phyloP scores from a whole-genome alignment of 106 monocot genomes.

The Platanthera guangdongensis region DNA sequence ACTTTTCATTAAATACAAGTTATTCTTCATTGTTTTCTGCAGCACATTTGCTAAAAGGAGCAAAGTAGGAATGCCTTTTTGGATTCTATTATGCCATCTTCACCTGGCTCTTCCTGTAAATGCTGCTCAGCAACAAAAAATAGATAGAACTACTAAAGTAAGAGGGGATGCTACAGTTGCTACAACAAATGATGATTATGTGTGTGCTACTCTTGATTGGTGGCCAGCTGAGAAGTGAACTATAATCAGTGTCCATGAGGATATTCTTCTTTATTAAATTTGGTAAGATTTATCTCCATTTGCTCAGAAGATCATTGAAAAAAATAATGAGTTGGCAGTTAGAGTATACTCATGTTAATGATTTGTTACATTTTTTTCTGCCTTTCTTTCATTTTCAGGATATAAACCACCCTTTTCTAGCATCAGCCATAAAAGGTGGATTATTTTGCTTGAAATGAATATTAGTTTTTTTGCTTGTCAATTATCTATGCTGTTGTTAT shows the following conservation, averaged over 20 bases:
- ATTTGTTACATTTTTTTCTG: background rate
- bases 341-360: background rate
- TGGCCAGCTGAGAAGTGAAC: conserved; percentile 93
- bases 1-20: background rate
- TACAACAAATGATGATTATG: conserved; percentile 51
- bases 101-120: conserved; percentile 25
- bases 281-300: conserved; percentile 19
- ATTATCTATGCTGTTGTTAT: background rate
- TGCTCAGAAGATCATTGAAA: background rate
- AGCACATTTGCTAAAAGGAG: background rate
- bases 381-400: conserved; percentile 34
- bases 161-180: conserved; percentile 39
- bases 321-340: background rate
- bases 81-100: conserved; percentile 32
- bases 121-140: conserved; percentile 15
- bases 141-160: conserved; percentile 37
- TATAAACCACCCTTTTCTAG: conserved; percentile 48
- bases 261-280: conserved; percentile 29
- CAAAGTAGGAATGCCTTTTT: conserved; percentile 1
- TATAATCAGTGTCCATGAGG: conserved; percentile 90
- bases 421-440: conserved; percentile 59
- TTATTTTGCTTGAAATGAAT: background rate
- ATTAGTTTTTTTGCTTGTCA: background rate
- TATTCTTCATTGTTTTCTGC: background rate
- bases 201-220: conserved; percentile 97